These are phyloP conservation scores for Aspergillus fijiensis DNA, from an alignment of 2,329 filamentous ascomycete species.

Conservation along the genomic window DNA sequence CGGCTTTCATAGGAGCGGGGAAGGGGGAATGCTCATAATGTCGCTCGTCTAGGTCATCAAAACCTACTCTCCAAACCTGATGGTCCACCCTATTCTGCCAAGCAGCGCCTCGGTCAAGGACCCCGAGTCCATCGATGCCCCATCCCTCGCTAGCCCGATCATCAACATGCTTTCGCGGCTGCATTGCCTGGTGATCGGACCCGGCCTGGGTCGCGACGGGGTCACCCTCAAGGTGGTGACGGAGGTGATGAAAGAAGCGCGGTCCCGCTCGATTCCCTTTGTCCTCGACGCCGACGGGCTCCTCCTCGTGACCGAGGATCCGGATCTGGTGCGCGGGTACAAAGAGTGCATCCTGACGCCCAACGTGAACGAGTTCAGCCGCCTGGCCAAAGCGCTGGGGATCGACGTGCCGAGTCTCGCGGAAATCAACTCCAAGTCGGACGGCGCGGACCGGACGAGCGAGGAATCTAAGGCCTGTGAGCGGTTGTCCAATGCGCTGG, in stretches of 20 bases:
- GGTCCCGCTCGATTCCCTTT: constrained; percentile 68
- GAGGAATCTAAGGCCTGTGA: constrained; percentile 60
- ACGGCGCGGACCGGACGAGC: constrained; percentile 44
- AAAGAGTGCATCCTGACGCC: constrained; percentile 84
- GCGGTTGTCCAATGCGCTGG: constrained; percentile 72
- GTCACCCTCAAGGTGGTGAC: constrained; percentile 87
- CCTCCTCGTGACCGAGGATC: constrained; percentile 70
- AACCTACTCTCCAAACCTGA: constrained; percentile 94
- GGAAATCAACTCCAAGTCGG: constrained; percentile 37
- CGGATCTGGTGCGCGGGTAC: constrained; percentile 77
- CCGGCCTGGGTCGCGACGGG: constrained; percentile 83
- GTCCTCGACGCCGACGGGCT: constrained; percentile 92
- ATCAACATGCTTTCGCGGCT: constrained; percentile 79
- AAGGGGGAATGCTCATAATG: background rate
- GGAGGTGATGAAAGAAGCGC: constrained; percentile 74
- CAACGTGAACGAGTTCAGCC: constrained; percentile 88
- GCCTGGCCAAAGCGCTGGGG: constrained; percentile 73
- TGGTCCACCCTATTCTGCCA: constrained; percentile 96
- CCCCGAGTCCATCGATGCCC: constrained; percentile 51
- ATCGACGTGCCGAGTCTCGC: constrained; percentile 55
- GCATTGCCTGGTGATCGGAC: constrained; percentile 89
- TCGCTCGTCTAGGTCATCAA: constrained; percentile 71
- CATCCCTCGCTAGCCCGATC: constrained; percentile 67
- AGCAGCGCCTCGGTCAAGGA: constrained; percentile 59
- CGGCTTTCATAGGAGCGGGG: background rate